Base-by-base conservation (phyloP, 768 basidiomycete species). In the Exsudoporus frostii region DNA sequence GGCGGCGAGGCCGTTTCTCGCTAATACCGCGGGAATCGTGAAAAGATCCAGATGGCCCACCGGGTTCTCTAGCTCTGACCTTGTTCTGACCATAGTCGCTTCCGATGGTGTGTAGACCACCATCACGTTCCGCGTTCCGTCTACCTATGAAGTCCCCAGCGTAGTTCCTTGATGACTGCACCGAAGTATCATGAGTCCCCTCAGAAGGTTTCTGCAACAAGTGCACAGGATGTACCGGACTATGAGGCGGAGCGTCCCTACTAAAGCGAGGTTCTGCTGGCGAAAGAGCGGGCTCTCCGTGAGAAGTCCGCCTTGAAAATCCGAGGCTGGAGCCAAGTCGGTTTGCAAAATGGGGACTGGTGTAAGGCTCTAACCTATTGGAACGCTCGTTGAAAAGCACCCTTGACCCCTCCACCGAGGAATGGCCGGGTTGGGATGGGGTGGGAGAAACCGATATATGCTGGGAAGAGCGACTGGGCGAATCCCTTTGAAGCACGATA, bases 381-480 rank as follows among this genome's bases (percentile, higher is more conserved):
- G 88, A 90, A 4, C 89, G 85, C 63, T 96, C 97, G 64, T 99
- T 98, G 77, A 98, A 99, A n/a, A 99, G 76, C 1, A 86, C 86
- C 38, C 90, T 82, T 32, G 88, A 79, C 2, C 77, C 70, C 37
- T 86, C 83, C 54, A 78, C 75, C 9, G 82, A 79, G 9, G 82
- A 79, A 50, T 77, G 73, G 20, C 72, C 51, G 48, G 73, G 65
- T 54, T 71, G 63, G 58, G 76, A 65, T 61, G 75, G 69, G 5
- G 69, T 56, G 10, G 74, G 69, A 14, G 71, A 67, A 19, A 69
- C 56, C 45, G 55, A 75, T 74, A 54, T 60, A 56, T 57, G 53
- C 14, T 69, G 65, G 32, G 66, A 65, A 45, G 66, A 54, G 37
- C 67, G 60, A 56, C 59, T 57, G 66, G 68, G 49, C 71, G 65